These are phyloP conservation scores for Dactylellina drechsleri DNA, from an alignment of 2,329 filamentous ascomycete genomes.

Conservation along the genomic window DNA sequence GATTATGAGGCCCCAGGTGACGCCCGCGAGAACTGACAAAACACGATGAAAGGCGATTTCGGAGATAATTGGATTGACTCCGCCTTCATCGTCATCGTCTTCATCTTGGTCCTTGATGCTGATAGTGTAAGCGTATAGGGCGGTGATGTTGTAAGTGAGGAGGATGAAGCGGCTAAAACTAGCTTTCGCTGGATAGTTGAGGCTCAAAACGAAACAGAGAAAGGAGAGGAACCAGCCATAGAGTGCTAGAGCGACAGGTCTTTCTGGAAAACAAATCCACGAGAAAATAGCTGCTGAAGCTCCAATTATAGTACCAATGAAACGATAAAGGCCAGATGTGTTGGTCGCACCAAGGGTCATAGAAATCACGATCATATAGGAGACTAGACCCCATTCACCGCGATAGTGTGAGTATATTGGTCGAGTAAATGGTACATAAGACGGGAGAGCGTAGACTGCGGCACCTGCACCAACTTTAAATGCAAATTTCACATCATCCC, in stretches of 20 bases:
- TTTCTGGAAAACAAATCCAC: conserved; percentile 80
- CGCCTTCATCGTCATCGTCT: conserved; percentile 86
- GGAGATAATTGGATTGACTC: conserved; percentile 81
- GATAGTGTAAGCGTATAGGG: conserved; percentile 91
- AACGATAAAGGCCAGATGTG: conserved; percentile 86
- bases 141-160: conserved; percentile 94
- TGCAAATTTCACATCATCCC: conserved; percentile 79
- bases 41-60: conserved; percentile 87
- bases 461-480: conserved; percentile 94
- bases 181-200: conserved; percentile 75
- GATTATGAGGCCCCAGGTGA: conserved; percentile 89
- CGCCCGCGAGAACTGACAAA: conserved; percentile 83
- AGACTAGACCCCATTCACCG: conserved; percentile 91
- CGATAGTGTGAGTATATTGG: conserved; percentile 73
- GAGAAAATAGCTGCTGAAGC: conserved; percentile 77
- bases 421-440: conserved; percentile 81
- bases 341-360: conserved; percentile 98
- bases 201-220: conserved; percentile 88
- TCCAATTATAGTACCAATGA: conserved; percentile 85
- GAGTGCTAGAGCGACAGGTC: conserved; percentile 78
- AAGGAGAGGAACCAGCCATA: conserved; percentile 84
- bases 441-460: conserved; percentile 85
- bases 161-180: conserved; percentile 88
- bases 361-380: conserved; percentile 79
- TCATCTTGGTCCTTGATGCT: conserved; percentile 81